phyloP scores from a whole-genome alignment of 257 asterid species.

The Solanum gandarillasii region DNA sequence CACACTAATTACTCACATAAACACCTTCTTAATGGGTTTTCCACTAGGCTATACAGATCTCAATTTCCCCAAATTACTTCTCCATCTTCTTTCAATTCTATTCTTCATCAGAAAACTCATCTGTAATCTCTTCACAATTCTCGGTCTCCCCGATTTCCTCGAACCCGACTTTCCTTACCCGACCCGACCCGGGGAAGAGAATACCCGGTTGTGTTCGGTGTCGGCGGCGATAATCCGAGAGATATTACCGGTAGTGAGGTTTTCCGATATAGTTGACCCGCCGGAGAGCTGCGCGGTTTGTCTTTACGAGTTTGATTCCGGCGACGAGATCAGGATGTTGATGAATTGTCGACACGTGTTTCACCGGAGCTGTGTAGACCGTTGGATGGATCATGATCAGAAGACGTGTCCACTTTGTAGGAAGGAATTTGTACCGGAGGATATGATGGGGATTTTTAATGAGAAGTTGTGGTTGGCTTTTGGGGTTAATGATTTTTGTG shows the following conservation, averaged over 20 bases:
- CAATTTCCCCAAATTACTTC: slow-evolving; percentile 55
- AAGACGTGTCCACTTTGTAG: slow-evolving; percentile 10
- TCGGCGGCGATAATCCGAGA: slow-evolving; percentile 1
- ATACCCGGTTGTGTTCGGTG: neutral
- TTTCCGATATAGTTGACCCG: neutral
- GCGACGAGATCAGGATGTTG: slow-evolving; percentile 6
- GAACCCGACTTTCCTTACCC: slow-evolving; percentile 6
- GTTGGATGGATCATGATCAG: slow-evolving; percentile 16
- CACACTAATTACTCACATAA: neutral
- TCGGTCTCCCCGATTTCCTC: slow-evolving; percentile 53
- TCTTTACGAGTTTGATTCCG: slow-evolving; percentile 1
- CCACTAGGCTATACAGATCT: slow-evolving; percentile 73
- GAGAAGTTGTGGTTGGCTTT: slow-evolving; percentile 1
- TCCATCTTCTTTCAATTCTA: slow-evolving; percentile 36
- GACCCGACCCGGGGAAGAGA: neutral
- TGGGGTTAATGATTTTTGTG: neutral
- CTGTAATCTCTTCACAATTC: slow-evolving; percentile 16
- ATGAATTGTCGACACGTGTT: slow-evolving; percentile 8
- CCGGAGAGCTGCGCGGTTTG: slow-evolving; percentile 13
- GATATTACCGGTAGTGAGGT: neutral
- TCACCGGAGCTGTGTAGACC: slow-evolving; percentile 10
- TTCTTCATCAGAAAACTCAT: slow-evolving; percentile 36
- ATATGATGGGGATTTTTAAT: neutral
- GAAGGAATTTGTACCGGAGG: neutral
- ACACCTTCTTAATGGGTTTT: slow-evolving; percentile 50